Evolutionary conservation across 2,329 filamentous ascomycete species (phyloP).

Genomic region (Aspergillus sp.): DNA sequence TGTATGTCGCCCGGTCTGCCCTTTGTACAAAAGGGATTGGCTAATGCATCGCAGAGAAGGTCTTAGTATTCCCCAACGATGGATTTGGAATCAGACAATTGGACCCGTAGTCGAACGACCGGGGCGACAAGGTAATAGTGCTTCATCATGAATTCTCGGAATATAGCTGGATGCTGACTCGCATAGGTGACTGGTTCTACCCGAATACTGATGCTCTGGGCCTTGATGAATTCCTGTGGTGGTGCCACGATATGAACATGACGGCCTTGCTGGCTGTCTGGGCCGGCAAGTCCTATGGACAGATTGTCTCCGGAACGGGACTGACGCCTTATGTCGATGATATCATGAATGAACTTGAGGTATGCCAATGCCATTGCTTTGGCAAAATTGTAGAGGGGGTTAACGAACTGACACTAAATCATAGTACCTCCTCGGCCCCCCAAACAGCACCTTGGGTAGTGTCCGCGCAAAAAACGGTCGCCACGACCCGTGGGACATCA

Average conservation of each 20-base stretch:
- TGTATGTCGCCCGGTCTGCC: conserved; percentile 23
- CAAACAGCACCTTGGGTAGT: conserved; percentile 48
- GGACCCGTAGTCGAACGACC: conserved; percentile 39
- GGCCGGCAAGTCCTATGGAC: conserved; percentile 47
- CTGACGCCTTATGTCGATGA: conserved; percentile 51
- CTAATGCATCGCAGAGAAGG: conserved; percentile 14
- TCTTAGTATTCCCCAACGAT: conserved; percentile 20
- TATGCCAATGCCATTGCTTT: neutral
- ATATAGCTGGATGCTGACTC: neutral
- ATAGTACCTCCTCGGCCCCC: conserved; percentile 48
- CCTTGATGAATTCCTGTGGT: conserved; percentile 52
- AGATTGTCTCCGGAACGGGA: conserved; percentile 42
- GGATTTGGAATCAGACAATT: conserved; percentile 39
- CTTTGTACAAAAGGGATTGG: too few relatives aligned
- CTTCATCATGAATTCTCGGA: too few relatives aligned
- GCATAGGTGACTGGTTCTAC: conserved; percentile 47
- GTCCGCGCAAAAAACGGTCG: conserved; percentile 52
- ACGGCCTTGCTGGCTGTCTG: conserved; percentile 51
- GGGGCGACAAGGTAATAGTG: conserved; percentile 39
- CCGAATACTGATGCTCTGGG: conserved; percentile 56
- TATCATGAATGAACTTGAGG: conserved; percentile 54
- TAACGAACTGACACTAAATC: neutral
- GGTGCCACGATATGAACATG: conserved; percentile 54
- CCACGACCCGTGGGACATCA: conserved; percentile 50
- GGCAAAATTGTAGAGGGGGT: neutral